Conservation (phyloP, 2,329 filamentous ascomycete species). For the Lasiodiplodia citricola region DNA sequence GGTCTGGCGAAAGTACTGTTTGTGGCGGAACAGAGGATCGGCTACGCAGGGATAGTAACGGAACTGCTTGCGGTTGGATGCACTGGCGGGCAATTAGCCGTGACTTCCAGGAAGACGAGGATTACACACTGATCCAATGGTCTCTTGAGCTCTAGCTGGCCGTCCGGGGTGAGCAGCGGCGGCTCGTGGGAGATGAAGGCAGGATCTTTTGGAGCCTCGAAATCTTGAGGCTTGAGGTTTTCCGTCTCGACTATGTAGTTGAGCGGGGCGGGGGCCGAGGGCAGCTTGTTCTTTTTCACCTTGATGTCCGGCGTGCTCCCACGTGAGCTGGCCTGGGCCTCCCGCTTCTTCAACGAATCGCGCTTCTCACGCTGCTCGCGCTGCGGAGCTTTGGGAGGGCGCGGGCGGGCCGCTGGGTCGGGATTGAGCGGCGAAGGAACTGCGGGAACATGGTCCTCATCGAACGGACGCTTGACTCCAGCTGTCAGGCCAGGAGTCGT, state of each 20-base stretch:
- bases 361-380: slow-evolving; percentile 55
- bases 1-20: slow-evolving; percentile 85
- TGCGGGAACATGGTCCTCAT: slow-evolving; percentile 57
- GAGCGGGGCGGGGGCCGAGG: slow-evolving; percentile 52
- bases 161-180: slow-evolving; percentile 50
- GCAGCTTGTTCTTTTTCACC: slow-evolving; percentile 42
- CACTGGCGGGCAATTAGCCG: slow-evolving; percentile 37
- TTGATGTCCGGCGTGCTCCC: slow-evolving; percentile 48
- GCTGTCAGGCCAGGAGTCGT: slow-evolving; percentile 39
- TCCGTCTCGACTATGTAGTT: slow-evolving; percentile 55
- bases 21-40: slow-evolving; percentile 84
- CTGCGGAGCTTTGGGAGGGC: slow-evolving; percentile 45
- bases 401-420: slow-evolving; percentile 51
- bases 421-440: slow-evolving; percentile 76
- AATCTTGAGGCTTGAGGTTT: slow-evolving; percentile 47
- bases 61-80: slow-evolving; percentile 74
- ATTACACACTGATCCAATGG: slow-evolving; percentile 50
- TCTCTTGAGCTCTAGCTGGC: slow-evolving; percentile 51
- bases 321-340: slow-evolving; percentile 49
- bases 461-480: slow-evolving; percentile 24
- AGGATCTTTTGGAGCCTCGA: slow-evolving; percentile 55
- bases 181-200: slow-evolving; percentile 55
- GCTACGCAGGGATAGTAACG: slow-evolving; percentile 91
- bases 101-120: neutral
- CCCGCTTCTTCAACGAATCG: slow-evolving; percentile 60